Evolutionary conservation across 2,329 filamentous ascomycete genomes (phyloP), one percentile per base, ranked within the genome.

Genomic region (Beauveria medogensis): DNA sequence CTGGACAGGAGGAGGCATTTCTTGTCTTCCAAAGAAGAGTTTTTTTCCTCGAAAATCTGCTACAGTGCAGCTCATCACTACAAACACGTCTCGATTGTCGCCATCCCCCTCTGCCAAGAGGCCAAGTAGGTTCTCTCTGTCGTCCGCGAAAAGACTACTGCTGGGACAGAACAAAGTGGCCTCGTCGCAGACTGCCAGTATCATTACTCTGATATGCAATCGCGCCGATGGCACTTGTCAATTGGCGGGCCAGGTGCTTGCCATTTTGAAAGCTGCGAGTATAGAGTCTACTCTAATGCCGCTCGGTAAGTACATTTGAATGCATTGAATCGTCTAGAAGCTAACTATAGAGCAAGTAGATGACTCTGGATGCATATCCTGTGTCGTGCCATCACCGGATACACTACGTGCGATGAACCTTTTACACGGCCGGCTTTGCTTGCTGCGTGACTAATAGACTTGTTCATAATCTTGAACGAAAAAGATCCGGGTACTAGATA

Each of bases 151-250:
- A 6, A 14, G 24, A 1, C 3, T 55, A 4, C 40, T 55, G 1
- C 22, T 54, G 7, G 22, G 37, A 5, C 16, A 9, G 8, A 8
- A 9, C 3, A 91, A 16, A 12, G 14, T 10, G 12, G 18, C 18
- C 24, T 20, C 24, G 3, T n/a, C 24, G 24, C 52, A 55, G 52
- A 55, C 24, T 22, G 52, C 52, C 5, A 44, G 52, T 24, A 20
- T 55, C 40, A 43, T 55, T n/a, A 55, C 52, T 5, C 4, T 55
- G 18, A 28, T 55, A 9, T 55, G 52, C 24, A 55, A 18, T 8
- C 52, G 40, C 52, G 24, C 52, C 4, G 40, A 55, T 9, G 40
- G 40, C 5, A 14, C 6, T 14, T 7, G 10, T 44, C 40, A 26
- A 20, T 40, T 55, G 18, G 52, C 40, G 14, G 28, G 40, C 24